phyloP scores from a whole-genome alignment of 108 stramenopile species.

The Skeletonema potamos region DNA sequence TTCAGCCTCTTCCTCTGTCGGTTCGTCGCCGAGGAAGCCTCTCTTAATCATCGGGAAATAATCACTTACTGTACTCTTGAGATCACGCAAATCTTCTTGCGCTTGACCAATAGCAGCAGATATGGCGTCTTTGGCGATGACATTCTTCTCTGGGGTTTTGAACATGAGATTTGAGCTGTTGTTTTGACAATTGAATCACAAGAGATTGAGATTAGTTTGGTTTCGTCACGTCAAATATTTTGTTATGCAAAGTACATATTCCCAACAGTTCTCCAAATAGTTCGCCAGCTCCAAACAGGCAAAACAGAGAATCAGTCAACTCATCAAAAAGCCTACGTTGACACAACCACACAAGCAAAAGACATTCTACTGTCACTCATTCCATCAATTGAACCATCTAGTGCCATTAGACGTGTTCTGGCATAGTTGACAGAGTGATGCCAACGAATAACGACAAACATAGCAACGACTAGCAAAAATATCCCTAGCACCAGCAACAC shows the following conservation, averaged over 20 bases:
- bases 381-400: conserved; percentile 3
- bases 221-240: background rate
- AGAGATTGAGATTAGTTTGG: background rate
- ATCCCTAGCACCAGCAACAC: conserved; percentile 19
- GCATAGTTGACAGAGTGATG: conserved; percentile 7
- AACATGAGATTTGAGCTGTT: background rate
- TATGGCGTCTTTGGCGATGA: background rate
- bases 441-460: conserved; percentile 16
- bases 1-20: conserved; percentile 51
- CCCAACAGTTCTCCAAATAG: background rate
- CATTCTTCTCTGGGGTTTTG: conserved; percentile 9
- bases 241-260: conserved; percentile 6
- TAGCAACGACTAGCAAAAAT: conserved; percentile 10
- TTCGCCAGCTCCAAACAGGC: conserved; percentile 12
- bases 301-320: conserved; percentile 5
- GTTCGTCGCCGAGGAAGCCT: conserved; percentile 61
- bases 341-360: conserved; percentile 1
- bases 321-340: background rate
- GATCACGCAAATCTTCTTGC: conserved; percentile 21
- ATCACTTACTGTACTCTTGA: conserved; percentile 48
- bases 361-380: background rate
- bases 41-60: conserved; percentile 85
- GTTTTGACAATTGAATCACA: background rate
- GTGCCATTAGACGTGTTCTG: conserved; percentile 17
- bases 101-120: conserved; percentile 12